Base-by-base conservation (phyloP, 805 yeast species). In the Yarrowia sp. region DNA sequence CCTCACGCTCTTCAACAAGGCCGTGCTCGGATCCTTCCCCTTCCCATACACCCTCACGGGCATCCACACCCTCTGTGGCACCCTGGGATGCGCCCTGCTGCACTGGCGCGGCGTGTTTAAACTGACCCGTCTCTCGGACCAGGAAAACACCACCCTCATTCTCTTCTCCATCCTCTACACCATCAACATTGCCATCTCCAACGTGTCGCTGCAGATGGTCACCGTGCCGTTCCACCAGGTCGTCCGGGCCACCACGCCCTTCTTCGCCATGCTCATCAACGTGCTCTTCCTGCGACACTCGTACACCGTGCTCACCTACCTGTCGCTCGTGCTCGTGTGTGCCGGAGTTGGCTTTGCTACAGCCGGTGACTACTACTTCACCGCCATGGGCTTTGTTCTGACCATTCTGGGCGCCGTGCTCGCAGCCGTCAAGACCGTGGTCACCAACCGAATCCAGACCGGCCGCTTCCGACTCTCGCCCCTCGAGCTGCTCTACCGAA, bases 161-260 rank as follows among this genome's bases (percentile, higher is more conserved):
- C 63, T 67, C 64, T 70, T 71, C 59, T 69, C 73, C 36, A 66
- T 69, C 30, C 67, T 70, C 44, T 70, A 70, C 69, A 70, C 72
- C 48, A 68, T 70, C 68, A 70, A 70, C 67, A 71, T 70, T 51
- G 72, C 72, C 48, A 70, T 70, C 46, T 69, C 72, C 14, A 70
- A 70, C 51, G 73, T 70, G 43, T 70, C 73, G 28, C 67, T 70
- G 46, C 68, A 70, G 46, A 67, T 70, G 65, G 72, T 70, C 43
- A 70, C 72, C 44, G 73, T 70, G 19, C 73, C 73, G 9, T 70
- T 70, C 64, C 72, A 71, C 48, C 72, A 70, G 67, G 68, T 71
- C 21, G 71, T 70, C 49, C 68, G 72, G 30, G 73, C 72, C 16
- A 70, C 70, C 66, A 71, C 73, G 14, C 72, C 72, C 19, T 61